Conservation (phyloP, 805 yeast genomes). For the Candida orba region DNA sequence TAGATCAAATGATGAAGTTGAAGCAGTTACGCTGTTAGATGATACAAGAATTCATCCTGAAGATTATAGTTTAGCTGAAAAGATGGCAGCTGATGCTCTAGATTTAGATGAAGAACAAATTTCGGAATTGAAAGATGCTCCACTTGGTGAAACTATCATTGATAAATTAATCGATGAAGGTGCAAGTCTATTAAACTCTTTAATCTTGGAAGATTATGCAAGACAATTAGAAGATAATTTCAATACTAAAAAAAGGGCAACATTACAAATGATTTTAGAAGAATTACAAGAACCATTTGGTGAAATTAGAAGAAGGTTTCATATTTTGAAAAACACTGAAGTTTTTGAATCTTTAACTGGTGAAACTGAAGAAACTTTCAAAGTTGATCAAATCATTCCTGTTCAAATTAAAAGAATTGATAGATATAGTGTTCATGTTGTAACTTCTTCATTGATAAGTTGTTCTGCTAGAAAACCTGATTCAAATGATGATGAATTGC, state of each 20-base stretch:
- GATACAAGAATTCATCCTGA: conserved; percentile 97
- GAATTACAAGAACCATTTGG: conserved; percentile 85
- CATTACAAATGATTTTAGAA: conserved; percentile 74
- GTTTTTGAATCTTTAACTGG: conserved; percentile 88
- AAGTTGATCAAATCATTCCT: conserved; percentile 65
- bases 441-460: conserved; percentile 57
- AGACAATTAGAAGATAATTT: conserved; percentile 73
- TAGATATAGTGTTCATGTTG: conserved; percentile 35
- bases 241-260: conserved; percentile 67
- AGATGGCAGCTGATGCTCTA: conserved; percentile 97
- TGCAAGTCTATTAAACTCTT: conserved; percentile 71
- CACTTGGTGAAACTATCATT: conserved; percentile 64
- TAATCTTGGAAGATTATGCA: conserved; percentile 87
- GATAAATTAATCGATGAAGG: conserved; percentile 57
- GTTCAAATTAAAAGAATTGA: conserved; percentile 62
- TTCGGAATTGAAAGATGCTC: conserved; percentile 63
- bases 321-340: conserved; percentile 55
- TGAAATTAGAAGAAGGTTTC: conserved; percentile 75
- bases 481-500: conserved; percentile 31
- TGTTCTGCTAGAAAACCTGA: conserved; percentile 46
- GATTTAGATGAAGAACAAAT: conserved; percentile 93
- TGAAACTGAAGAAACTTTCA: conserved; percentile 65
- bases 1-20: conserved; percentile 36
- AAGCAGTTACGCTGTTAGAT: conserved; percentile 70
- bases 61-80: conserved; percentile 91